Base-by-base conservation (phyloP, 148 eudicot species). In the Fallopia convolvulus region DNA sequence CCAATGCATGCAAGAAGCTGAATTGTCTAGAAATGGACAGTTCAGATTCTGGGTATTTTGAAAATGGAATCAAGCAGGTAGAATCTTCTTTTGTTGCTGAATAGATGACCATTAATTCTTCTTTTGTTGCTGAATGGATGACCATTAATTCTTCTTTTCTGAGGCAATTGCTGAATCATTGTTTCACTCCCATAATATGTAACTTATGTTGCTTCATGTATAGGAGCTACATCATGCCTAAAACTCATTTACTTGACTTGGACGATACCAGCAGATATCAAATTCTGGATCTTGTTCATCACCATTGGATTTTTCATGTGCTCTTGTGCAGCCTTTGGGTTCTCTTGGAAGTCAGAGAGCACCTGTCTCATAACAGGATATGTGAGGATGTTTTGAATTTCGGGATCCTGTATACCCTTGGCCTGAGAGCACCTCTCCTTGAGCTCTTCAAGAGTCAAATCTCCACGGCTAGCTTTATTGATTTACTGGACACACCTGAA, bases 361-460 rank as follows among this genome's bases (percentile, higher is more conserved):
- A 96, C 99, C 97, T 96, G 98, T 90, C 95, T 89, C 99, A 96
- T 96, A 11, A 93, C 98, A 44, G 98, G 99, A 81, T 96, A 98
- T 4, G 89, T 86, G 52, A 96, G 87, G 55, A 96, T 96, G 84
- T 86, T 91, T 77, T 96, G 99, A 73, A 96, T 85, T 83, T 96
- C 98, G 0, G 99, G 99, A 68, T 96, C 99, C 70, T 96, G 99
- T 98, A 96, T 96, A 44, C 77, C 99, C 88, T 91, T 95, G 0
- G 97, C 98, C 97, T 94, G 86, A 7, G 23, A 47, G 49, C 4
- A 49, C 89, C 99, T 90, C 86, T 96, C 99, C 83, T 96, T 96
- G 33, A 96, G 82, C 77, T 96, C 99, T 36, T 96, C 98, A 5
- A 97, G 94, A 65, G 80, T 93, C 75, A 93, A 82, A 71, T 96